Conservation (phyloP, 1,284 basidiomycete species). For the Ustilago loliicola region DNA sequence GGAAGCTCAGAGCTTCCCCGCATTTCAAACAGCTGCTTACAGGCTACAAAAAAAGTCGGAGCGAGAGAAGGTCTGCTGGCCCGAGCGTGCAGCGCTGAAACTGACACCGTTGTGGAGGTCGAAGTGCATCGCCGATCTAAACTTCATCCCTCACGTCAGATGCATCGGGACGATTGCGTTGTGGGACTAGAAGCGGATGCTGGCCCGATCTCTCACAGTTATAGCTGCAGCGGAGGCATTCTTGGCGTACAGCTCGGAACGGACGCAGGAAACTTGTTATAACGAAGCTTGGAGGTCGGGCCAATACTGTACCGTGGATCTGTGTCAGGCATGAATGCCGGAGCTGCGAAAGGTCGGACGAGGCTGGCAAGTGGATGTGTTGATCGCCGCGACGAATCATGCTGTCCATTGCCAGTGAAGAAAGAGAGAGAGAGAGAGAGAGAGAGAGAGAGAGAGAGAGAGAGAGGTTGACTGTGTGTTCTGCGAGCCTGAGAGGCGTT, state of each 20-base stretch:
- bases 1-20: not conserved
- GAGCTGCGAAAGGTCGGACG: not conserved
- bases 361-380: not conserved
- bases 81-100: not conserved
- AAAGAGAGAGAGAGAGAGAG: not conserved
- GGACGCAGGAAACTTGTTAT: not conserved
- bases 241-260: slow-evolving; percentile 6
- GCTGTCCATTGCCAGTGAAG: too few species aligned
- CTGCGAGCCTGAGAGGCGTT: slow-evolving; percentile 1
- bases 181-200: not conserved
- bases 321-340: not conserved
- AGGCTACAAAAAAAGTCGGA: not conserved
- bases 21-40: not conserved
- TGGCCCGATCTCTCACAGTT: not conserved
- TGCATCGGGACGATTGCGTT: not conserved
- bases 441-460: not conserved
- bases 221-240: not conserved
- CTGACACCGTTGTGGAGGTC: slow-evolving; percentile 2
- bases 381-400: not conserved
- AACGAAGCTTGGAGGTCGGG: not conserved
- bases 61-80: not conserved
- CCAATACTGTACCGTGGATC: not conserved
- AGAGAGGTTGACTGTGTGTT: not conserved
- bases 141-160: not conserved
- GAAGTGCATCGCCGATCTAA: slow-evolving; percentile 1